Evolutionary conservation across 164 flowering plant genomes (phyloP).

Genomic region (Cinnamomum micranthum): DNA sequence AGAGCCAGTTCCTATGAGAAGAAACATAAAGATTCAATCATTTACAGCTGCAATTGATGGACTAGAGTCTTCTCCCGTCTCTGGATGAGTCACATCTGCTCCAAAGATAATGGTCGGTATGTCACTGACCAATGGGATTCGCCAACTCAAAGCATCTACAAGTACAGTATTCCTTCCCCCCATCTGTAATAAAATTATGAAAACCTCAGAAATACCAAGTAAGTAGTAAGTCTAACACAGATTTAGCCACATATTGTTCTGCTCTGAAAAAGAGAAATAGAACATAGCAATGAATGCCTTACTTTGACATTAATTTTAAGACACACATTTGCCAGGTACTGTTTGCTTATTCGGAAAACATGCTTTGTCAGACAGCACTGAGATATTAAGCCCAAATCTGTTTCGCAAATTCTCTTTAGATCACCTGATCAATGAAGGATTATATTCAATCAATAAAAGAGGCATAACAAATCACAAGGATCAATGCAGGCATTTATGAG

Average conservation of each 20-base stretch:
- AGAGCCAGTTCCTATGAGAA: not conserved
- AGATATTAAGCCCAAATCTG: conserved; percentile 48
- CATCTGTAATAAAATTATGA: conserved; percentile 22
- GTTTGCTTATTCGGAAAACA: conserved; percentile 36
- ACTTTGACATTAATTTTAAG: conserved; percentile 66
- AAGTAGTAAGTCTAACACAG: not conserved
- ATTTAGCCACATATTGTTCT: not conserved
- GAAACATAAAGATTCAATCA: not conserved
- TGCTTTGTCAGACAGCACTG: conserved; percentile 54
- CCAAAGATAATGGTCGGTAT: conserved; percentile 60
- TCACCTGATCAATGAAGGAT: conserved; percentile 32
- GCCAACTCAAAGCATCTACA: conserved; percentile 42
- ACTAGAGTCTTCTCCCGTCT: conserved; percentile 48
- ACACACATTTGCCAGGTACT: conserved; percentile 46
- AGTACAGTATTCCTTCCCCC: conserved; percentile 61
- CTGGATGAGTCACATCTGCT: conserved; percentile 60
- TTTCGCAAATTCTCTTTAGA: conserved; percentile 51
- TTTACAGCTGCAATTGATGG: conserved; percentile 64
- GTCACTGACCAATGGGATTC: conserved; percentile 55
- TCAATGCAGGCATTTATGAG: not conserved
- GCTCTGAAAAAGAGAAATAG: not conserved
- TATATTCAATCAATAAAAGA: not conserved
- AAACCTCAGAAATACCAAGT: not conserved
- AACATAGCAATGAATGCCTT: not conserved
- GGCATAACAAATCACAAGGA: not conserved